phyloP scores from a whole-genome alignment of 2,329 filamentous ascomycete species.

The Beauveria rudraprayagi region DNA sequence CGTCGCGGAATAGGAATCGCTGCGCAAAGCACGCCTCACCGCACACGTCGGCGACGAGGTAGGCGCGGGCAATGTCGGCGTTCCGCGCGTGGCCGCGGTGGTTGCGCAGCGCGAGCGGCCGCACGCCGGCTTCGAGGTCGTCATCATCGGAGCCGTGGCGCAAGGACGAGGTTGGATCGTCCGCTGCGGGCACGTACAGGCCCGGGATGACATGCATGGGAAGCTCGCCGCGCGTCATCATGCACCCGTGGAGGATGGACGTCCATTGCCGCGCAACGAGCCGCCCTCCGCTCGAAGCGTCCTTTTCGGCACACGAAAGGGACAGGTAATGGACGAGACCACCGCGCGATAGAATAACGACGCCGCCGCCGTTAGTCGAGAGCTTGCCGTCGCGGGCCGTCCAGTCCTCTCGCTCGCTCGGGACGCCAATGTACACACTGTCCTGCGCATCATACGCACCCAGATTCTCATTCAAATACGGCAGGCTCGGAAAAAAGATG shows the following conservation, averaged over 20 bases:
- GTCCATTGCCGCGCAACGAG: conserved; percentile 31
- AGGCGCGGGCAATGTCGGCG: conserved; percentile 32
- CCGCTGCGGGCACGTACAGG: conserved; percentile 32
- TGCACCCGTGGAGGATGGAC: conserved; percentile 32
- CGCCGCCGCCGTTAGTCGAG: conserved; percentile 37
- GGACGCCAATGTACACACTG: conserved; percentile 34
- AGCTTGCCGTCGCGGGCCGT: conserved; percentile 26
- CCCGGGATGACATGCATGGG: conserved; percentile 35
- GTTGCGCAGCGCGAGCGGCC: conserved; percentile 34
- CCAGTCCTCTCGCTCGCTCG: conserved; percentile 38
- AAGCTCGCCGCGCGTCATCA: conserved; percentile 25
- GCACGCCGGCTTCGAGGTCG: conserved; percentile 32
- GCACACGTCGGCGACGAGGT: conserved; percentile 33
- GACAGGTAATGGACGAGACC: conserved; percentile 27
- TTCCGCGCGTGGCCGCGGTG: conserved; percentile 21
- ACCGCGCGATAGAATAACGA: conserved; percentile 31
- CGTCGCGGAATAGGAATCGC: conserved; percentile 36
- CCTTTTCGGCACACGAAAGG: conserved; percentile 29
- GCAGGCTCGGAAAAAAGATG: conserved; percentile 37
- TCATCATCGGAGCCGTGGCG: conserved; percentile 4
- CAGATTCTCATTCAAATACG: conserved; percentile 30
- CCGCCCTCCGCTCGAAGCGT: conserved; percentile 14
- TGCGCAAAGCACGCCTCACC: conserved; percentile 40
- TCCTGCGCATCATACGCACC: conserved; percentile 24
- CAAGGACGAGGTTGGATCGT: conserved; percentile 19